phyloP scores from a whole-genome alignment of 768 basidiomycete genomes.

The Panellus pusillus region DNA sequence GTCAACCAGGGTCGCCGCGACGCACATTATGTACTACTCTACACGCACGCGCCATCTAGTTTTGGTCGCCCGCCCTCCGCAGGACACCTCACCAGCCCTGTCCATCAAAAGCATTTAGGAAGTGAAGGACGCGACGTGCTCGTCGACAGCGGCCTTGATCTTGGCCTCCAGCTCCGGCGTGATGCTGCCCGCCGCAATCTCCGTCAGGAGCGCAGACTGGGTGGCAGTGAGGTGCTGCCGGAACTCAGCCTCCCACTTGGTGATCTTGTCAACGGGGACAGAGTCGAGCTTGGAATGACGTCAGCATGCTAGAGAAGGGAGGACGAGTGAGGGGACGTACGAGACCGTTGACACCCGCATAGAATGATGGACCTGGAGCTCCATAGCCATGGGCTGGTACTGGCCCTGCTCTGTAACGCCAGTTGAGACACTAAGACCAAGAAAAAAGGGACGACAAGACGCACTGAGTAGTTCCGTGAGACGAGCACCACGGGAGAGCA shows the following conservation, averaged over 20 bases:
- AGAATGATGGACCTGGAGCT: constrained; percentile 99
- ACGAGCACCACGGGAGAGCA: constrained; percentile 96
- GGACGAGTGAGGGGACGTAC: constrained; percentile 41
- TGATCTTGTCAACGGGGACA: constrained; percentile 93
- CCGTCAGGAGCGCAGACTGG: constrained; percentile 74
- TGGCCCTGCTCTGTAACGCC: constrained; percentile 85
- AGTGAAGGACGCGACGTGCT: constrained; percentile 81
- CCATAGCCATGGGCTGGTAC: constrained; percentile 92
- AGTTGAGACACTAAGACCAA: too few species aligned
- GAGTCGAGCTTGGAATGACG: constrained; percentile 69
- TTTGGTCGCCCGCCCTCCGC: not conserved
- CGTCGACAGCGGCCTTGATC: constrained; percentile 94
- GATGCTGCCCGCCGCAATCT: constrained; percentile 82
- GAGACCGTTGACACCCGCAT: constrained; percentile 99
- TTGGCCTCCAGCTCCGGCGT: constrained; percentile 88
- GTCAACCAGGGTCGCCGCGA: constrained; percentile 5
- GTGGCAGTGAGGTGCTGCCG: constrained; percentile 78
- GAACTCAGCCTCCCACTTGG: constrained; percentile 91
- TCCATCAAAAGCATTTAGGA: constrained; percentile 36
- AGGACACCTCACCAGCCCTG: not conserved
- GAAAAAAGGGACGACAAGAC: constrained; percentile 26
- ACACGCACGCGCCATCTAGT: constrained; percentile 6
- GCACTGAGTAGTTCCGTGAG: constrained; percentile 92
- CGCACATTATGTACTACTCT: constrained; percentile 13
- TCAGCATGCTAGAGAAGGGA: not conserved